Base-by-base conservation (phyloP, 2,329 filamentous ascomycete genomes). In the Corniculantispora saksenae region DNA sequence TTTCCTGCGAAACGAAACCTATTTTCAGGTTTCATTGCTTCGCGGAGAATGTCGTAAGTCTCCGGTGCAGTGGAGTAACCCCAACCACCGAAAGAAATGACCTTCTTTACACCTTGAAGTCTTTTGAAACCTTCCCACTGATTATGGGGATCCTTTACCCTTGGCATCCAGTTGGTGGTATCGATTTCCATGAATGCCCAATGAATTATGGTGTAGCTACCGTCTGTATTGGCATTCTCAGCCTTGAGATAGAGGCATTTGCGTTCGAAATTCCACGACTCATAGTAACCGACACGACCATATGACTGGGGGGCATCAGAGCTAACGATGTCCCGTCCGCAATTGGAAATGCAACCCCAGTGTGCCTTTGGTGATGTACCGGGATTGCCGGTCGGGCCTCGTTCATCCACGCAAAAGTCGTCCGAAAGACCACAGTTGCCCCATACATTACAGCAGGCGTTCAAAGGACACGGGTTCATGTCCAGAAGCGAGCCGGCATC, bases 61-160 rank as follows among this genome's bases (percentile, higher is more conserved):
- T 48, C 67, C 0, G 71, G 65, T 19, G 74, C 70, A 0, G 79
- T 81, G 0, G 76, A 79, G 65, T 78, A 81, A 1, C 69, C 70
- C 81, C 81, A 83, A 15, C 81, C 81, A 15, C 81, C 81, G 67
- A 83, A 77, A 0, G 78, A 75, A 2, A 82, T 9, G 35, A 82
- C 77, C 15, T 69, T 71, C 65, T 79, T 77, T 2, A 72, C 35
- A 3, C 68, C 68, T 0, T 29, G 8, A 12, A 48, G n/a, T 6
- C 17, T 17, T 19, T 12, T 8, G 13, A 38, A 38, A 7, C 7
- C 13, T 7, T 38, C 13, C 7, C 10, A 48, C 45, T 48, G 45
- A 9, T 8, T 7, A n/a, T n/a, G n/a, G 6, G 45, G 17, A 6
- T 9, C 6, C 7, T 48, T 21, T 9, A 19, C 10, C n/a, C 6